These are phyloP conservation scores for Suillus subalutaceus DNA, from an alignment of 768 basidiomycete species.

Conservation along the genomic window DNA sequence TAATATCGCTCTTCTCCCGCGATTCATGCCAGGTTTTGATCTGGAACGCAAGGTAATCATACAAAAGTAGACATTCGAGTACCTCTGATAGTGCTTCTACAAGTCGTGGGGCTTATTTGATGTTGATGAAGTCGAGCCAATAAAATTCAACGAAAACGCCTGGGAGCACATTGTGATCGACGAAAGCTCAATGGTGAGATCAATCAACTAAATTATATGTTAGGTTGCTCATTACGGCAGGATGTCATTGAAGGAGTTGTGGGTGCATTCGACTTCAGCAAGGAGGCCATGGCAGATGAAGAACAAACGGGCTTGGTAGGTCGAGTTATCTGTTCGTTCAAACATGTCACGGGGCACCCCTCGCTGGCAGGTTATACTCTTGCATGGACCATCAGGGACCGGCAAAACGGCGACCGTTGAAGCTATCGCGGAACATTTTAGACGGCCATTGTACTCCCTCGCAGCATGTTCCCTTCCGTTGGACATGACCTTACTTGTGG, in stretches of 20 bases:
- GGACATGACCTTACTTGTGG: not conserved
- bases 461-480: not conserved
- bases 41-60: slow-evolving; percentile 6
- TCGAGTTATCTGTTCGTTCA: not conserved
- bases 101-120: slow-evolving; percentile 1
- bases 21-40: slow-evolving; percentile 7
- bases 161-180: slow-evolving; percentile 12
- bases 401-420: slow-evolving; percentile 70
- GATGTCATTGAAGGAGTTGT: not conserved
- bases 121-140: slow-evolving; percentile 2
- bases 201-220: not conserved
- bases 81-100: not conserved
- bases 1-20: slow-evolving; percentile 4
- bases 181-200: slow-evolving; percentile 1
- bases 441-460: slow-evolving; percentile 2
- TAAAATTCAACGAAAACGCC: slow-evolving; percentile 10
- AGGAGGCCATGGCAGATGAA: not conserved
- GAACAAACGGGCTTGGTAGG: slow-evolving; percentile 3
- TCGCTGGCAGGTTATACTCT: slow-evolving; percentile 70
- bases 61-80: not conserved
- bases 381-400: slow-evolving; percentile 96
- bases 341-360: not conserved
- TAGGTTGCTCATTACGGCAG: not conserved
- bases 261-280: slow-evolving; percentile 1
- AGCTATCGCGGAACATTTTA: slow-evolving; percentile 3